phyloP scores from a whole-genome alignment of 176 grass and related monocot species.

The Panicum miliaceum region DNA sequence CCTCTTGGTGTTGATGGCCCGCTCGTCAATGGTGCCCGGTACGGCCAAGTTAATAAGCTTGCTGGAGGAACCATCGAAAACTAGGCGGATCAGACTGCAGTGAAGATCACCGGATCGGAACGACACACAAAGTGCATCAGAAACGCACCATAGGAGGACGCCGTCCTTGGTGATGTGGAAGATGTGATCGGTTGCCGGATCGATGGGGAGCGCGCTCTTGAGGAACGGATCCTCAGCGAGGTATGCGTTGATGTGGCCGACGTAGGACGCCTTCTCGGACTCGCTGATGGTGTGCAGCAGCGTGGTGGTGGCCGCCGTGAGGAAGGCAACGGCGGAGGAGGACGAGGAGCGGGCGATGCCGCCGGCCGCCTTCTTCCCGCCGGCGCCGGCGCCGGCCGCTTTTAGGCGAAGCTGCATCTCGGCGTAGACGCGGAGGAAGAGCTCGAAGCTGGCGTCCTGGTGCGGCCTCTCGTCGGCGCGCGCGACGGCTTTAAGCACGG shows the following conservation, averaged over 20 bases:
- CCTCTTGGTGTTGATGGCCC: constrained; percentile 90
- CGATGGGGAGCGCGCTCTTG: constrained; percentile 70
- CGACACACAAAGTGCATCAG: not conserved
- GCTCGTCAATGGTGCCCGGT: constrained; percentile 88
- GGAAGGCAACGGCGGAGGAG: constrained; percentile 60
- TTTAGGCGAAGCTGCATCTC: constrained; percentile 77
- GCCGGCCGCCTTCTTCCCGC: constrained; percentile 12
- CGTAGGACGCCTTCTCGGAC: constrained; percentile 92
- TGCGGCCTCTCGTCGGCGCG: constrained; percentile 51
- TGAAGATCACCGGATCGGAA: constrained; percentile 15
- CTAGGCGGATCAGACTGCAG: not conserved
- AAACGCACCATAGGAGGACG: constrained; percentile 79
- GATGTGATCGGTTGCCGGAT: constrained; percentile 78
- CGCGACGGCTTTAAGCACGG: constrained; percentile 54
- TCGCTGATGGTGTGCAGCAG: constrained; percentile 97
- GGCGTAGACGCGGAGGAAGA: constrained; percentile 76
- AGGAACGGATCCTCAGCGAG: constrained; percentile 76
- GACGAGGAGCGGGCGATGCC: constrained; percentile 56
- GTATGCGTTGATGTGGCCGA: constrained; percentile 92
- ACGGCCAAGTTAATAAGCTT: constrained; percentile 97
- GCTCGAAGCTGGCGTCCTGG: constrained; percentile 69
- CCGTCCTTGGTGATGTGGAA: constrained; percentile 92
- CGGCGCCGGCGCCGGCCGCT: constrained; percentile 7
- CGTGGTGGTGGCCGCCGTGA: constrained; percentile 89
- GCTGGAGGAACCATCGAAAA: constrained; percentile 42